These are phyloP conservation scores for Cordyceps fumosorosea DNA, from an alignment of 2,329 filamentous ascomycete genomes.

Conservation along the genomic window DNA sequence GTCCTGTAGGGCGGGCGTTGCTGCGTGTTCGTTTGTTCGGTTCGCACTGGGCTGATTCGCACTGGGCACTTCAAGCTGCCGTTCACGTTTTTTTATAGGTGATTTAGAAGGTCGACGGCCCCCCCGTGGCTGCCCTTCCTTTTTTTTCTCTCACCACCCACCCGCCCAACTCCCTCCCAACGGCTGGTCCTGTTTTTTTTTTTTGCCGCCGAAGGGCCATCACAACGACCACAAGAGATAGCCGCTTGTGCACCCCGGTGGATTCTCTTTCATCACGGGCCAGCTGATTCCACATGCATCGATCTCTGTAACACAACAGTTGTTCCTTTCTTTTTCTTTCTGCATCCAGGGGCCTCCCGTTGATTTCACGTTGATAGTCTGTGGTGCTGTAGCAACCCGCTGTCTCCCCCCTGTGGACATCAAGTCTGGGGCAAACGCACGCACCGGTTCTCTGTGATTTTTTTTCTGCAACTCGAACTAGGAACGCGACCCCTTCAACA, in stretches of 20 bases:
- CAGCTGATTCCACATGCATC: conserved; percentile 1
- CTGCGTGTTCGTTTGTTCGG: background rate
- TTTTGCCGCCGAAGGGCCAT: background rate
- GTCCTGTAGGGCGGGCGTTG: background rate
- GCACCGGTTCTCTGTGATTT: background rate
- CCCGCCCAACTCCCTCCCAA: too few relatives aligned
- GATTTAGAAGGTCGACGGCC: background rate
- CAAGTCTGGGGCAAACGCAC: background rate
- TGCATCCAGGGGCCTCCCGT: background rate
- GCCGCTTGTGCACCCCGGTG: background rate
- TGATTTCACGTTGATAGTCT: background rate
- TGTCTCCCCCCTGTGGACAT: background rate
- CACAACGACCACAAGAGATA: background rate
- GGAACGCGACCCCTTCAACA: background rate
- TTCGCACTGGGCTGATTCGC: background rate
- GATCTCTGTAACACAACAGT: conserved; percentile 2
- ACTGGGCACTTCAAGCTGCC: background rate
- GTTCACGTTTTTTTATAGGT: background rate
- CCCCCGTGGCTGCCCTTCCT: conserved; percentile 7
- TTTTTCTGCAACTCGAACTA: background rate
- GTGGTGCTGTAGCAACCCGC: conserved; percentile 4
- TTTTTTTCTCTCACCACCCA: conserved; percentile 8
- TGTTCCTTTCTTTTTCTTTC: background rate
- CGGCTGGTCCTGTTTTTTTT: too few relatives aligned
- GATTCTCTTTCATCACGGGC: conserved; percentile 1